phyloP scores from a whole-genome alignment of 2,329 filamentous ascomycete species.

The Ilyonectria destructans region DNA sequence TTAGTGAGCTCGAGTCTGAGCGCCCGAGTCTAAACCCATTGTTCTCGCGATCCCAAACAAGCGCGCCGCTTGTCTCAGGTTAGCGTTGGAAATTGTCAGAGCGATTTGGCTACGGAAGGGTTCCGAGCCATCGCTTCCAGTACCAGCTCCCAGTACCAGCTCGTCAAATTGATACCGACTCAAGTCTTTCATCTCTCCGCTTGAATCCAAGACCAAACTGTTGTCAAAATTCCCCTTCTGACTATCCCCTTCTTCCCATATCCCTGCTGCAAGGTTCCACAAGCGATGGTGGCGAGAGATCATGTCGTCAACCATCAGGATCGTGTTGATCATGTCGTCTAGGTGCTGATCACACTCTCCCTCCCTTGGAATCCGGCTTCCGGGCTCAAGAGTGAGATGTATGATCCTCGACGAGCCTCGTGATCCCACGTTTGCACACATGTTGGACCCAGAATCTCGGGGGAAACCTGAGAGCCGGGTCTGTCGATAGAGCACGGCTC shows the following conservation, averaged over 20 bases:
- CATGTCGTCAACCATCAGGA: too few relatives aligned
- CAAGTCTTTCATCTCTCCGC: neutral
- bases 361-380: neutral
- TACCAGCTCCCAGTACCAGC: neutral
- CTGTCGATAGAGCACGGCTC: neutral
- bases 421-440: neutral
- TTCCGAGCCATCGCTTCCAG: neutral
- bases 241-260: too few relatives aligned
- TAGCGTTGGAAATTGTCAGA: neutral
- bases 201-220: neutral
- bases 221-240: neutral
- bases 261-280: neutral
- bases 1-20: constrained; percentile 5
- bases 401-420: neutral
- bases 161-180: neutral
- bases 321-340: neutral
- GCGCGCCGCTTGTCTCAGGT: neutral
- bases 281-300: neutral
- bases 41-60: constrained; percentile 1
- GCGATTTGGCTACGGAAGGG: neutral
- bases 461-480: neutral
- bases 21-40: neutral
- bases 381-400: neutral
- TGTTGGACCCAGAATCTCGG: constrained; percentile 6
- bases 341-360: neutral